These are phyloP conservation scores for Yarrowia sp. DNA, from an alignment of 805 yeast species.

Conservation along the genomic window DNA sequence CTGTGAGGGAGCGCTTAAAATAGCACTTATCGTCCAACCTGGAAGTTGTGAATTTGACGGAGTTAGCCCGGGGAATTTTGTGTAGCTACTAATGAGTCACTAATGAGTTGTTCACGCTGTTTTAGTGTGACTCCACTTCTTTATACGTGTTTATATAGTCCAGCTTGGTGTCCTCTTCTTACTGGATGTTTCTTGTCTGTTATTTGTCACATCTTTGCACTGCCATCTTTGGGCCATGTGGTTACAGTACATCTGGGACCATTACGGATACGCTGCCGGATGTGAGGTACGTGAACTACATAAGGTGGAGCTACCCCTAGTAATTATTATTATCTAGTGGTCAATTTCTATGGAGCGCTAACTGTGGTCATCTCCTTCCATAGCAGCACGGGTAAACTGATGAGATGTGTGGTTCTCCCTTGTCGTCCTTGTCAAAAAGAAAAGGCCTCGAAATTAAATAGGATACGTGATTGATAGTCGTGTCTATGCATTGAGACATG, in stretches of 20 bases:
- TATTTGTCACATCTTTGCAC: not conserved
- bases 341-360: too few relatives aligned
- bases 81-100: not conserved
- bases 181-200: not conserved
- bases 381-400: too few relatives aligned
- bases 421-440: not conserved
- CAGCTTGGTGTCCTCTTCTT: not conserved
- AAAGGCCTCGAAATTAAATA: not conserved
- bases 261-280: too few relatives aligned
- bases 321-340: not conserved
- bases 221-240: not conserved
- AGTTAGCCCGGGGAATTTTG: not conserved
- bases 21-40: not conserved
- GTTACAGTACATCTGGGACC: too few relatives aligned
- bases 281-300: too few relatives aligned
- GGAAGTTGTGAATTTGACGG: constrained; percentile 3
- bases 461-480: not conserved
- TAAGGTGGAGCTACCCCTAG: too few relatives aligned
- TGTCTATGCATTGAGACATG: not conserved
- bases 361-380: too few relatives aligned
- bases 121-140: not conserved
- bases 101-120: not conserved
- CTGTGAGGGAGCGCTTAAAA: not conserved
- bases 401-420: not conserved
- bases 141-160: not conserved